phyloP scores from a whole-genome alignment of 345 rosid species.

The Aquilaria sinensis region DNA sequence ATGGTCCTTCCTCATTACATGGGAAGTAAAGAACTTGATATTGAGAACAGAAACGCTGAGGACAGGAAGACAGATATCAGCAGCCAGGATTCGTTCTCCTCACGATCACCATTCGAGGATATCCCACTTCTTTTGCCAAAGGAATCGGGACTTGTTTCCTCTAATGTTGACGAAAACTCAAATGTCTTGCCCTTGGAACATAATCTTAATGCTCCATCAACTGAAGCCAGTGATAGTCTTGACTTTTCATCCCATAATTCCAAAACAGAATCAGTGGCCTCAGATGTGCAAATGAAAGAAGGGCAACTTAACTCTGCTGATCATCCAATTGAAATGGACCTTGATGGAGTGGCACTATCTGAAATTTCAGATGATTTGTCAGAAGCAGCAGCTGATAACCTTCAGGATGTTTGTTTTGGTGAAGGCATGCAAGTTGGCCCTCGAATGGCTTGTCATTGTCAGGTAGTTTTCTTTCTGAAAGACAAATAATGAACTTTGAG shows the following conservation, averaged over 20 bases:
- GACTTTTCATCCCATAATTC: conserved; percentile 17
- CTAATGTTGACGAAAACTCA: conserved; percentile 17
- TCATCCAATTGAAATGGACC: conserved; percentile 16
- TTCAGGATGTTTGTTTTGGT: conserved; percentile 19
- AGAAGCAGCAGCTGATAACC: conserved; percentile 28
- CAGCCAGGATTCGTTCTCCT: conserved; percentile 43
- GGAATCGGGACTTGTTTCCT: conserved; percentile 37
- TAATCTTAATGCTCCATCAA: conserved; percentile 10
- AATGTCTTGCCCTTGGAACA: conserved; percentile 4
- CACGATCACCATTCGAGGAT: conserved; percentile 50
- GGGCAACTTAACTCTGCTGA: conserved; percentile 23
- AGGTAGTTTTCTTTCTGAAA: conserved; percentile 33
- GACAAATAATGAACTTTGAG: not conserved
- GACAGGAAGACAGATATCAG: conserved; percentile 24
- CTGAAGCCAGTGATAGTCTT: conserved; percentile 2
- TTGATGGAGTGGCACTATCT: conserved; percentile 8
- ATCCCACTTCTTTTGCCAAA: conserved; percentile 90
- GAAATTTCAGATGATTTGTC: conserved; percentile 35
- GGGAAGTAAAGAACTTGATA: conserved; percentile 63
- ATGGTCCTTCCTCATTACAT: conserved; percentile 97
- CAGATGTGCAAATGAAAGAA: conserved; percentile 17
- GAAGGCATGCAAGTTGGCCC: conserved; percentile 49
- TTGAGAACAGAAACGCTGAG: conserved; percentile 30
- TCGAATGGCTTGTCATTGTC: conserved; percentile 55
- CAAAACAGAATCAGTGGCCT: conserved; percentile 18